phyloP scores from a whole-genome alignment of 148 eudicot species.

The Amaranthus hypochondriacus region DNA sequence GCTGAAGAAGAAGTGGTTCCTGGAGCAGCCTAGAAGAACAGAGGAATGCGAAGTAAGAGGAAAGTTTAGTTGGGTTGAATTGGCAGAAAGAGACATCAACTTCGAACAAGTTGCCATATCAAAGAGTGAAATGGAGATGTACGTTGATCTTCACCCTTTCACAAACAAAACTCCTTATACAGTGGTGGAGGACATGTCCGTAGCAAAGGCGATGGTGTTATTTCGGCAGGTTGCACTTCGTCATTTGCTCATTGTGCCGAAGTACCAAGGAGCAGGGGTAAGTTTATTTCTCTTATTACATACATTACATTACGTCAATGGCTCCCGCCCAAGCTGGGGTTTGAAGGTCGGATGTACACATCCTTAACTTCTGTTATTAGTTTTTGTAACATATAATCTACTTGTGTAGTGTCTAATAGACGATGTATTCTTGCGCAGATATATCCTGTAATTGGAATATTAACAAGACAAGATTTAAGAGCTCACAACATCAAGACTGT shows the following conservation, averaged over 20 bases:
- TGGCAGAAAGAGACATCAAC: constrained; percentile 51
- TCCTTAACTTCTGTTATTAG: too few species aligned
- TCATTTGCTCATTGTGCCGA: constrained; percentile 78
- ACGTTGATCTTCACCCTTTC: constrained; percentile 68
- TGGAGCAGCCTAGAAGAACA: constrained; percentile 44
- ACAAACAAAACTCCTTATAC: constrained; percentile 75
- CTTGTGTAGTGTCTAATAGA: constrained; percentile 24
- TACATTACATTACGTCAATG: too few species aligned
- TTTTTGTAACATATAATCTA: too few species aligned
- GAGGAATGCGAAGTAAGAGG: constrained; percentile 67
- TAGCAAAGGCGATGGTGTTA: constrained; percentile 82
- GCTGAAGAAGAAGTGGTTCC: constrained; percentile 77
- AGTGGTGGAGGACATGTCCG: constrained; percentile 73
- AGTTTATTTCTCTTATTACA: constrained; percentile 17
- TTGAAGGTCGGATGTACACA: too few species aligned
- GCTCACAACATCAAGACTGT: constrained; percentile 66
- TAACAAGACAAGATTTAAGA: constrained; percentile 90
- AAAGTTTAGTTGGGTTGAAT: constrained; percentile 47
- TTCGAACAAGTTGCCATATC: constrained; percentile 54
- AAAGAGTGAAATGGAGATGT: constrained; percentile 71
- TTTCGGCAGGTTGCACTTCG: constrained; percentile 80
- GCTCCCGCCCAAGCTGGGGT: too few species aligned
- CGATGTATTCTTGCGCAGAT: constrained; percentile 35
- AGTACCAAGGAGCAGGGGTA: constrained; percentile 68
- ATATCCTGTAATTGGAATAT: constrained; percentile 71